Conservation (phyloP, 2,329 filamentous ascomycete genomes). For the Neobulgaria alba region DNA sequence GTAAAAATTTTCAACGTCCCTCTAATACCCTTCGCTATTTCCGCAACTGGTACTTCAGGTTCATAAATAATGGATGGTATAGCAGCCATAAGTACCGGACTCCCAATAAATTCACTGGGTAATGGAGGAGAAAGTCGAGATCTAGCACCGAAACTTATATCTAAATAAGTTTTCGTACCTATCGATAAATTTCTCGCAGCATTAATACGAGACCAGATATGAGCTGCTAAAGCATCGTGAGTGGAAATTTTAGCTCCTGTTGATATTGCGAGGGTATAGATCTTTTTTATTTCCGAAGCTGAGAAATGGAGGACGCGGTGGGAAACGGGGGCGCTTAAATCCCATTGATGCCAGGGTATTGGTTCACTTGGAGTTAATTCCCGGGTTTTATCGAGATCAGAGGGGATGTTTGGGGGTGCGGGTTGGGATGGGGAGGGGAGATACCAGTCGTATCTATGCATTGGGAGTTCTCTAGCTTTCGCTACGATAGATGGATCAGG, state of each 20-base stretch:
- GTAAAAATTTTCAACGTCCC: conserved; percentile 33
- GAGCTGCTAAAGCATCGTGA: conserved; percentile 38
- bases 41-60: too few relatives aligned
- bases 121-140: conserved; percentile 32
- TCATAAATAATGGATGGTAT: conserved; percentile 16
- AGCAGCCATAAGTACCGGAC: conserved; percentile 35
- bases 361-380: conserved; percentile 25
- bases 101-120: conserved; percentile 35
- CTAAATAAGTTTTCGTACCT: conserved; percentile 27
- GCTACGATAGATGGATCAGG: conserved; percentile 24
- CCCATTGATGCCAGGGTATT: conserved; percentile 36
- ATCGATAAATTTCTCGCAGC: conserved; percentile 29
- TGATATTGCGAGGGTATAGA: conserved; percentile 26
- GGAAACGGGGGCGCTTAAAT: conserved; percentile 28
- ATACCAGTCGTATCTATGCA: conserved; percentile 41
- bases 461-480: conserved; percentile 32
- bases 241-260: conserved; percentile 29
- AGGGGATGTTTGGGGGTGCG: conserved; percentile 19
- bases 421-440: conserved; percentile 6
- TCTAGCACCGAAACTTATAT: conserved; percentile 36
- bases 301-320: conserved; percentile 33
- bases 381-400: conserved; percentile 24
- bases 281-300: conserved; percentile 27
- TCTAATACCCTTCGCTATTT: too few relatives aligned
- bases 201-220: conserved; percentile 38